Base-by-base conservation (phyloP, 2,329 filamentous ascomycete species). In the Tolypocladium sp. region DNA sequence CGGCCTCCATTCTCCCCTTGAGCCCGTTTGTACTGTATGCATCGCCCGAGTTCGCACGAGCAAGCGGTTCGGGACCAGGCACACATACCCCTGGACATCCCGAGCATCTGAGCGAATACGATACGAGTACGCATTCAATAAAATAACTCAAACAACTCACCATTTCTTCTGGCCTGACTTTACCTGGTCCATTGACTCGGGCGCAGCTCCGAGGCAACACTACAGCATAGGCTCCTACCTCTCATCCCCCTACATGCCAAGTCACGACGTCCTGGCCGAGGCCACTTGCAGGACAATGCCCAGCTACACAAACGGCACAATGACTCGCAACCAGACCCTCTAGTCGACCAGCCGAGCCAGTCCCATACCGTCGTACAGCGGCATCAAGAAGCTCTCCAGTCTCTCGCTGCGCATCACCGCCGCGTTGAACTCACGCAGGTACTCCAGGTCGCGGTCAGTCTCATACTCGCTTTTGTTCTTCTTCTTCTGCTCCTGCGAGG, bases 331-430 rank as follows among this genome's bases (percentile, higher is more conserved):
- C 25, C 22, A 30, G 33, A 8, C 27, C 52, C 59, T 51, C 46
- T 49, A 74, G 54, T 73, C 69, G 1, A 70, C 54, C 22, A 76
- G 63, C 53, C 71, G 67, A 4, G 68, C 68, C 60, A 74, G 59
- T 15, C 65, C 64, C 22, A 75, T 59, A 0, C 73, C 74, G 42
- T 76, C 73, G 63, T 68, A 76, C 7, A 76, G 65, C 17, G 73
- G 73, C 60, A 74, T 57, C 58, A 76, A n/a, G 52, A 73, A 71
- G 0, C 66, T 61, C 54, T 76, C 73, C 7, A 76, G 60, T 53
- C 74, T 65, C 38, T 63, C 60, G 54, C 63, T 68, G 13, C 57
- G 58, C 22, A 62, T 66, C 15, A 68, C 62, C 17, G 63, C 58
- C 22, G 66, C 63, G 60, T 71, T 71, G 59, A 67, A 71, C 59